Evolutionary conservation across 2,329 filamentous ascomycete species (phyloP).

Genomic region (Stagonosporopsis tanaceti): DNA sequence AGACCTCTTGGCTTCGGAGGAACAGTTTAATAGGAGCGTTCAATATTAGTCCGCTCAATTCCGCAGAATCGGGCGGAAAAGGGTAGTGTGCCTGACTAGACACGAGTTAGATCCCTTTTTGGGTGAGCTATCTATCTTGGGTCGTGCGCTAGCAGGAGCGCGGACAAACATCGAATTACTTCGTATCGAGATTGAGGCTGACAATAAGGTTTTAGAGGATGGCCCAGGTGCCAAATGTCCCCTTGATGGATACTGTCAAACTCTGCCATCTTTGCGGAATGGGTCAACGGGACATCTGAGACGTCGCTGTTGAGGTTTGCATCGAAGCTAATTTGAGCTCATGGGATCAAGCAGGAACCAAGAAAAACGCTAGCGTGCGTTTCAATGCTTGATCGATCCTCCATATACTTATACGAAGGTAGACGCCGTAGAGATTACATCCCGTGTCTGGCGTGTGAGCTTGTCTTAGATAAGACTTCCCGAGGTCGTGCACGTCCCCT

Average conservation of each 20-base stretch:
- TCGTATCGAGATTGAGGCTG: constrained; percentile 17
- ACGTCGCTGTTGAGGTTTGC: constrained; percentile 26
- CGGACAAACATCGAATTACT: constrained; percentile 28
- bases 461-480: constrained; percentile 28
- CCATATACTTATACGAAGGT: neutral
- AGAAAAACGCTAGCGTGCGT: constrained; percentile 30
- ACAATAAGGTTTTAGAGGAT: constrained; percentile 25
- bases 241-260: constrained; percentile 27
- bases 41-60: constrained; percentile 23
- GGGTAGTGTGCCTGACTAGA: constrained; percentile 31
- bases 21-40: constrained; percentile 30
- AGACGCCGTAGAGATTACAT: constrained; percentile 5
- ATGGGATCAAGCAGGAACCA: constrained; percentile 25
- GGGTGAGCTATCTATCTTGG: constrained; percentile 30
- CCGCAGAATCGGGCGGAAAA: constrained; percentile 20
- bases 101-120: constrained; percentile 28
- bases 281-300: constrained; percentile 23
- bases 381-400: constrained; percentile 25
- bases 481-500: constrained; percentile 24
- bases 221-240: constrained; percentile 23
- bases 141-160: constrained; percentile 28
- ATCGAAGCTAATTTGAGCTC: constrained; percentile 25
- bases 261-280: constrained; percentile 30
- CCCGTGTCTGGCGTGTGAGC: constrained; percentile 16
- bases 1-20: constrained; percentile 27